A percentile compares a stretch with the other conserved stretches of the same genome.
phyloP scores from a whole-genome alignment of 2,329 filamentous ascomycete species.

The Nectriaceae sp. region DNA sequence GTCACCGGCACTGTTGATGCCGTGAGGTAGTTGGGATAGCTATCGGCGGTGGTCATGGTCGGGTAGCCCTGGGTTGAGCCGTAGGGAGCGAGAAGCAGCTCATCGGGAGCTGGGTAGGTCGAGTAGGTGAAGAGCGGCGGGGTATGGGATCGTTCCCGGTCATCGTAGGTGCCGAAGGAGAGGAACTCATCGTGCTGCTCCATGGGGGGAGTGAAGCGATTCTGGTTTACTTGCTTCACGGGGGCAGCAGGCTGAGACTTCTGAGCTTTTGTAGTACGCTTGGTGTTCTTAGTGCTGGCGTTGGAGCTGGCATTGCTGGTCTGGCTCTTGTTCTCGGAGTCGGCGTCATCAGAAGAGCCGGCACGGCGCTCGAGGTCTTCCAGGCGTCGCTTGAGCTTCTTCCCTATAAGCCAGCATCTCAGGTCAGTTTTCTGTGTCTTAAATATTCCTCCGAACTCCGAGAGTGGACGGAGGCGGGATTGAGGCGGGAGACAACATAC shows the following conservation, averaged over 20 bases:
- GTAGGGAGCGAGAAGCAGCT: conserved; percentile 62
- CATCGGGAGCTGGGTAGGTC: conserved; percentile 67
- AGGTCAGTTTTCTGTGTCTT: conserved; percentile 8
- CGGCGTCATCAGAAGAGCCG: conserved; percentile 54
- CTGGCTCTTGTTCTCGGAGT: conserved; percentile 24
- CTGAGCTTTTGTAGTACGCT: conserved; percentile 26
- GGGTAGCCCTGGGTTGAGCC: conserved; percentile 55
- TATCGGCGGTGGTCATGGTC: conserved; percentile 51
- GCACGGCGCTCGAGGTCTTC: conserved; percentile 83
- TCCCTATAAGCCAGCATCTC: conserved; percentile 56
- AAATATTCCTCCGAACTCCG: not conserved
- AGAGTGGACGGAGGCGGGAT: not conserved
- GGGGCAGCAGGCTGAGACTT: conserved; percentile 30
- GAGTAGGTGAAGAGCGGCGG: conserved; percentile 70
- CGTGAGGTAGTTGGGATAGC: conserved; percentile 58
- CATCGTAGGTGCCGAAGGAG: conserved; percentile 62
- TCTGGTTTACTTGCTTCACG: conserved; percentile 42
- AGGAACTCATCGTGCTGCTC: conserved; percentile 64
- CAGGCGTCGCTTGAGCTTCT: conserved; percentile 88
- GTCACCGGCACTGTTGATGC: conserved; percentile 57
- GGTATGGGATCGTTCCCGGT: conserved; percentile 69
- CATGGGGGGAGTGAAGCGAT: conserved; percentile 65
- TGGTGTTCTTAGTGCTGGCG: conserved; percentile 35
- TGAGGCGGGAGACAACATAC: conserved; percentile 52
- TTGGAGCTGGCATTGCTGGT: conserved; percentile 35